Evolutionary conservation across 768 basidiomycete species (phyloP).

Genomic region (Tricholoma furcatifolium): DNA sequence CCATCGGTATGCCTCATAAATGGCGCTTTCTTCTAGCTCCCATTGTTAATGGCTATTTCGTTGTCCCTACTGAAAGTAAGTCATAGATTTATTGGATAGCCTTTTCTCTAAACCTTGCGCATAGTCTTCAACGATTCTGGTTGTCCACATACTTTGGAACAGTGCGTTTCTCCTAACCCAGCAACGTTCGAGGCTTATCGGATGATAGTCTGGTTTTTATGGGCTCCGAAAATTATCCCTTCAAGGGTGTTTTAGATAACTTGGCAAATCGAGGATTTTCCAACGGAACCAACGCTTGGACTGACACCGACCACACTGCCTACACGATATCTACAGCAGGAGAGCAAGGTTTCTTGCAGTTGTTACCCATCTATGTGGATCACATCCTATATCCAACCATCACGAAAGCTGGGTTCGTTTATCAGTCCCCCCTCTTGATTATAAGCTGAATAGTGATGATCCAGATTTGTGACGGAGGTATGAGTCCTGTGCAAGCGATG

Average conservation of each 20-base stretch:
- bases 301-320: slow-evolving; percentile 91
- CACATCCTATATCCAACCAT: slow-evolving; percentile 97
- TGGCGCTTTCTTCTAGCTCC: slow-evolving; percentile 52
- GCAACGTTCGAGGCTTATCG: slow-evolving; percentile 5
- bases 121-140: slow-evolving; percentile 92
- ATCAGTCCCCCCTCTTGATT: neutral
- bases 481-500: slow-evolving; percentile 16
- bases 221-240: slow-evolving; percentile 93
- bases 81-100: neutral
- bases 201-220: slow-evolving; percentile 78
- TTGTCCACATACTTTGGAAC: slow-evolving; percentile 94
- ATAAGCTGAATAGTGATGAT: neutral
- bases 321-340: slow-evolving; percentile 97
- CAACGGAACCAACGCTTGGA: slow-evolving; percentile 95
- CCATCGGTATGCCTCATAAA: slow-evolving; percentile 13
- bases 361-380: slow-evolving; percentile 89
- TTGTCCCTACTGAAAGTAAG: slow-evolving; percentile 85
- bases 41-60: slow-evolving; percentile 89
- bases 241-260: slow-evolving; percentile 94
- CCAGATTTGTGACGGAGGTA: slow-evolving; percentile 60
- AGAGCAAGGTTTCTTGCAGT: slow-evolving; percentile 84
- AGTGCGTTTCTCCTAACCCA: slow-evolving; percentile 48
- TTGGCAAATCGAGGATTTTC: slow-evolving; percentile 94
- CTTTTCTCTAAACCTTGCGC: neutral
- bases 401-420: slow-evolving; percentile 75